Base-by-base conservation (phyloP, 2,329 filamentous ascomycete genomes). In the Paecilomyces formosus region DNA sequence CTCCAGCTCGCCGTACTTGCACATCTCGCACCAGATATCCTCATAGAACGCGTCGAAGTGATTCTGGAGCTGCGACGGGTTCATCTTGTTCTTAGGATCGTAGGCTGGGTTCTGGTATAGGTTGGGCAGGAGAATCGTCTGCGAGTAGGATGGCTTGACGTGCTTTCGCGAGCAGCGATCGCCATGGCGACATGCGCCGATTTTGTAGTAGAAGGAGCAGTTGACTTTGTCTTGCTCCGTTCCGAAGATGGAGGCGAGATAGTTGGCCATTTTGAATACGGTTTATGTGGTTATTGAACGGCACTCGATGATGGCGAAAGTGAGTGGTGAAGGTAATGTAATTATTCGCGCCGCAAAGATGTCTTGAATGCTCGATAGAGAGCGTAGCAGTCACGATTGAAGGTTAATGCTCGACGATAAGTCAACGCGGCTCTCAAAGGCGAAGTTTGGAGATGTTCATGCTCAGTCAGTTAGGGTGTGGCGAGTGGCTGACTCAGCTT, bases 181-280 rank as follows among this genome's bases (percentile, higher is more conserved):
- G 73, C 94, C 94, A 82, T 99, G 94, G 63, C 94, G 88, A 82
- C 94, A 99, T 57, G 94, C 94, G 74, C 94, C 94, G 77, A 99
- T 99, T 82, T 99, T 99, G 89, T 97, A 92, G 86, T 99, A 99
- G 85, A 99, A 99, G 59, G 89, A 94, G 85, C 94, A 97, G 85
- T 97, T 97, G 81, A 97, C 92, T 75, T 93, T 99, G 87, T 99
- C 94, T 78, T 97, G 94, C 84, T 99, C 94, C 30, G 94, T 99
- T 72, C 94, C 94, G 83, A 99, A 99, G 80, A 99, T 99, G 74
- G 92, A 96, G 71, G 94, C 94, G 76, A 99, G 89, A 76, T 97
- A 97, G 82, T 97, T 97, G 72, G 92, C 92, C 92, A 96, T 96
- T 72, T 28, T 78, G 64, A 54, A 64, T 11, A 21, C 5, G 15